phyloP scores from a whole-genome alignment of 2,329 filamentous ascomycete species.

The Trichoderma citrinoviride region DNA sequence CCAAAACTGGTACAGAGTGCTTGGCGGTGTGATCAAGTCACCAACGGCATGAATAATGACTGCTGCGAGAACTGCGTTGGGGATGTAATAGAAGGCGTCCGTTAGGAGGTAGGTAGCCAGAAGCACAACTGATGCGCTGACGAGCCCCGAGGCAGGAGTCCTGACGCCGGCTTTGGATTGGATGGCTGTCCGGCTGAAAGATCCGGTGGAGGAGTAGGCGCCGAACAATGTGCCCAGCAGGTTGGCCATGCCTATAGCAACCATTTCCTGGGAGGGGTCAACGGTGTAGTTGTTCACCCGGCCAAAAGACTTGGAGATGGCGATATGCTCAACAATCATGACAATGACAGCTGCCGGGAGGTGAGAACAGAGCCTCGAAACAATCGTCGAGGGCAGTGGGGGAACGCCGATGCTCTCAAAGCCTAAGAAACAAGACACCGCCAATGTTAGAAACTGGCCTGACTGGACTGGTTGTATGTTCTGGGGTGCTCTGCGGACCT shows the following conservation, averaged over 20 bases:
- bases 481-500: neutral
- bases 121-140: slow-evolving; percentile 81
- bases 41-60: slow-evolving; percentile 96
- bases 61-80: slow-evolving; percentile 72
- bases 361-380: slow-evolving; percentile 66
- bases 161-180: slow-evolving; percentile 95
- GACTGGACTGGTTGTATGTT: neutral
- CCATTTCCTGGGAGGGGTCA: slow-evolving; percentile 91
- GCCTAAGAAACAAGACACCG: slow-evolving; percentile 41
- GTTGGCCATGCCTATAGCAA: slow-evolving; percentile 89
- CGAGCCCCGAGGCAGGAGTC: slow-evolving; percentile 84
- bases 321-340: slow-evolving; percentile 94
- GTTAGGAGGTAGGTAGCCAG: slow-evolving; percentile 87
- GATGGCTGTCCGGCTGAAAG: slow-evolving; percentile 94
- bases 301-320: slow-evolving; percentile 95
- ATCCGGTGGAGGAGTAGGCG: slow-evolving; percentile 88
- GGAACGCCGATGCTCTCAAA: slow-evolving; percentile 80
- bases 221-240: slow-evolving; percentile 88
- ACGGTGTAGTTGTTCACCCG: slow-evolving; percentile 95
- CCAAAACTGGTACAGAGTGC: slow-evolving; percentile 95
- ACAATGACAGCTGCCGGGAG: slow-evolving; percentile 88
- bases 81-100: slow-evolving; percentile 91
- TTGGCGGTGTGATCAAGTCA: slow-evolving; percentile 86
- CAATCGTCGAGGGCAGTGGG: slow-evolving; percentile 60
- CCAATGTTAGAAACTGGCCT: slow-evolving; percentile 6